Evolutionary conservation across 495 filamentous ascomycete species (phyloP).

Genomic region (Xylaria sp.): DNA sequence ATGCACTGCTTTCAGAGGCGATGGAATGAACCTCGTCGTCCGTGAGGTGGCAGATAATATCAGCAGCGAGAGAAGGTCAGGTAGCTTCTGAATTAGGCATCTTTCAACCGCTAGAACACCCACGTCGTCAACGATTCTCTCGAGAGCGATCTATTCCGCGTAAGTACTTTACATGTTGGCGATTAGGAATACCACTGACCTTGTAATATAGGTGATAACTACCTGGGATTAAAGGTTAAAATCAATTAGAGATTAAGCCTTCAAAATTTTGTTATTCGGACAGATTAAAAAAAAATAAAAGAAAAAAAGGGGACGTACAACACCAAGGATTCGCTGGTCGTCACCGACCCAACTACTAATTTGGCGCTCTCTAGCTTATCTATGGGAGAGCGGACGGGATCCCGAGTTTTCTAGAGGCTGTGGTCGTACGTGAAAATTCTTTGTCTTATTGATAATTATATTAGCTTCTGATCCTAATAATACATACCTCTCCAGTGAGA

Average conservation of each 20-base stretch:
- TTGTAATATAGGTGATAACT: no score
- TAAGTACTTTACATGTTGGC: background rate
- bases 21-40: background rate
- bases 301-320: no score
- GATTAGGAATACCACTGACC: background rate
- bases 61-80: background rate
- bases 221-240: no score
- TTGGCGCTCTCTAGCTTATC: slow-evolving; percentile 37
- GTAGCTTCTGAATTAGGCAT: slow-evolving; percentile 5
- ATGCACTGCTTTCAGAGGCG: background rate
- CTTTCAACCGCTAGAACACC: background rate
- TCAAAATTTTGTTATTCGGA: no score
- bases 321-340: slow-evolving; percentile 49
- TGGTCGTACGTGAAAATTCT: slow-evolving; percentile 46
- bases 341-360: slow-evolving; percentile 54
- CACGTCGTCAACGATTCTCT: background rate
- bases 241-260: no score
- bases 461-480: no score
- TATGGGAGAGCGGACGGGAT: slow-evolving; percentile 53
- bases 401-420: slow-evolving; percentile 45
- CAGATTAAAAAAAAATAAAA: no score
- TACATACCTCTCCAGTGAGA: no score
- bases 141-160: background rate
- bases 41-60: slow-evolving; percentile 1
- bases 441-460: no score